Conservation (phyloP, 2,329 filamentous ascomycete genomes). For the Seiridium cupressi region DNA sequence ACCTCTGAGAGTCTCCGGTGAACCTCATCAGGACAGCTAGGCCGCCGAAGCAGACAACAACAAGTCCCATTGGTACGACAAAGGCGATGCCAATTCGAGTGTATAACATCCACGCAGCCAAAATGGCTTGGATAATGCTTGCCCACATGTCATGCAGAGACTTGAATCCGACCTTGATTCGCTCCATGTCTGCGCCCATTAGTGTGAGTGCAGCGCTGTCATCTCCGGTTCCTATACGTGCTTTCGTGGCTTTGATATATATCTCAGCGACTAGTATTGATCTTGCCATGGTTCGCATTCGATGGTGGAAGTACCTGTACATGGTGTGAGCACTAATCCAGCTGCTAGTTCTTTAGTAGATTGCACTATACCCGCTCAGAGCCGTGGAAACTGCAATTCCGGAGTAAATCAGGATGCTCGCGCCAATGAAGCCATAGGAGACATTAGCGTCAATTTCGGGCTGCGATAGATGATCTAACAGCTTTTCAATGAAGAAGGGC, state of each 20-base stretch:
- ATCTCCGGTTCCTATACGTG: slow-evolving; percentile 19
- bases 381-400: slow-evolving; percentile 5
- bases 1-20: slow-evolving; percentile 22
- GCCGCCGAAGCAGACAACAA: slow-evolving; percentile 23
- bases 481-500: slow-evolving; percentile 39
- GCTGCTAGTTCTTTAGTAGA: no score
- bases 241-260: slow-evolving; percentile 30
- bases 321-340: no score
- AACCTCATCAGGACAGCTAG: slow-evolving; percentile 22
- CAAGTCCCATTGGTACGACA: slow-evolving; percentile 42
- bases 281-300: slow-evolving; percentile 25
- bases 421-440: slow-evolving; percentile 11
- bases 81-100: slow-evolving; percentile 45
- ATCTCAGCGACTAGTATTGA: slow-evolving; percentile 29
- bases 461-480: slow-evolving; percentile 28
- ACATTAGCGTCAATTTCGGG: slow-evolving; percentile 7
- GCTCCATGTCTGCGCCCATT: slow-evolving; percentile 47
- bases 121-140: slow-evolving; percentile 35
- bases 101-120: slow-evolving; percentile 47
- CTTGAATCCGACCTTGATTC: slow-evolving; percentile 31
- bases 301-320: slow-evolving; percentile 5
- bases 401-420: slow-evolving; percentile 4
- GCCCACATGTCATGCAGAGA: slow-evolving; percentile 41
- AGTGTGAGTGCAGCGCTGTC: slow-evolving; percentile 42
- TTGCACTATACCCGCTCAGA: slow-evolving; percentile 30